phyloP scores from a whole-genome alignment of 2,329 filamentous ascomycete genomes.

The Exophiala calicioides region DNA sequence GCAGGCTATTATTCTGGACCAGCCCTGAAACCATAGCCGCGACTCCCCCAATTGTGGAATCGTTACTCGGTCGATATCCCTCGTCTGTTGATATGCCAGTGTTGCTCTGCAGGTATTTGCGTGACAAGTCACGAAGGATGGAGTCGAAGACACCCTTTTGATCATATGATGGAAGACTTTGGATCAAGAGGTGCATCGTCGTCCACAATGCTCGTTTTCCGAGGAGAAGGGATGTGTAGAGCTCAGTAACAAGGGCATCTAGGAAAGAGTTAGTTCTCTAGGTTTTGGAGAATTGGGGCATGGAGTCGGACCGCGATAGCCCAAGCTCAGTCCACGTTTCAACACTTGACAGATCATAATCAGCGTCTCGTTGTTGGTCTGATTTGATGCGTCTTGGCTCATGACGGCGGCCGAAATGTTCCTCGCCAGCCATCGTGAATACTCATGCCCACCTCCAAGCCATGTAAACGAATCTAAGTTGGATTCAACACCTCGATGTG shows the following conservation, averaged over 20 bases:
- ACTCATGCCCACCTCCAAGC: constrained; percentile 65
- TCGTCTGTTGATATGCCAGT: constrained; percentile 19
- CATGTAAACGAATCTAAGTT: constrained; percentile 48
- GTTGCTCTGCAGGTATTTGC: constrained; percentile 38
- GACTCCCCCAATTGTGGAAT: constrained; percentile 55
- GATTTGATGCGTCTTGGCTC: constrained; percentile 43
- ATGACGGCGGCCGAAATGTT: constrained; percentile 56
- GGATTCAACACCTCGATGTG: constrained; percentile 36
- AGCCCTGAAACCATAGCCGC: constrained; percentile 59
- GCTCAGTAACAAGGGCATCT: constrained; percentile 44
- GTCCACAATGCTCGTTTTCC: constrained; percentile 32
- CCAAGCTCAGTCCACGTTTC: constrained; percentile 66
- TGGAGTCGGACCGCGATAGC: constrained; percentile 63
- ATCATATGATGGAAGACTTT: constrained; percentile 49
- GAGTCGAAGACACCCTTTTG: constrained; percentile 49
- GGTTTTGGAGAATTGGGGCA: constrained; percentile 16
- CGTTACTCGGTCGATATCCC: constrained; percentile 6
- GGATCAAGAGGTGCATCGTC: constrained; percentile 43
- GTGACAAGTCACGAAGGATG: constrained; percentile 48
- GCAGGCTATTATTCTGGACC: constrained; percentile 48
- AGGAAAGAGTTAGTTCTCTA: constrained; percentile 1
- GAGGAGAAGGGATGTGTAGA: constrained; percentile 43
- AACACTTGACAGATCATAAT: constrained; percentile 47
- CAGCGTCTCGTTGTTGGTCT: constrained; percentile 31
- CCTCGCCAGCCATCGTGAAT: constrained; percentile 69